Conservation (phyloP, 805 yeast genomes). For the Saturnispora sanitii region DNA sequence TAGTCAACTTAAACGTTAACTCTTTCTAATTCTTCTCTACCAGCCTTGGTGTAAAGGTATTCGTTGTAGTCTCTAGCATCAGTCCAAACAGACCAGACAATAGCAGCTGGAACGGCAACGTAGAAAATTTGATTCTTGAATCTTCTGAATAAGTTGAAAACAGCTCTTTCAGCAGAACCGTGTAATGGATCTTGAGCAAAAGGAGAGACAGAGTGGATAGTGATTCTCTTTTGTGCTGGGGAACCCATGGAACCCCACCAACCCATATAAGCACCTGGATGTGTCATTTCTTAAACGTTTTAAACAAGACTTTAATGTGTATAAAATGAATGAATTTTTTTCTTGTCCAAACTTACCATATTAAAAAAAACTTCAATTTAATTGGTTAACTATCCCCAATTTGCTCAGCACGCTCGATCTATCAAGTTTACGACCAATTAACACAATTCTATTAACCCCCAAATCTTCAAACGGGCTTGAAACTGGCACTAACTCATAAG, state of each 20-base stretch:
- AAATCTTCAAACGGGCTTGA: constrained; percentile 13
- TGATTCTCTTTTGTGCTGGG: constrained; percentile 78
- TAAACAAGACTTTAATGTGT: too few species aligned
- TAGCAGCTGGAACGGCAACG: constrained; percentile 64
- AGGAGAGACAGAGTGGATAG: constrained; percentile 86
- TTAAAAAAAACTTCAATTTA: constrained; percentile 4
- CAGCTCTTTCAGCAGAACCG: constrained; percentile 74
- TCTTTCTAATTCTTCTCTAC: constrained; percentile 86
- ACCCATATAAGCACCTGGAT: constrained; percentile 76
- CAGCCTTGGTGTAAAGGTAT: constrained; percentile 93
- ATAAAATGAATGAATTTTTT: too few species aligned
- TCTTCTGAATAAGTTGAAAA: constrained; percentile 94
- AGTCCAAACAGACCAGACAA: constrained; percentile 83
- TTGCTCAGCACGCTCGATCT: background rate
- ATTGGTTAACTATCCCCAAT: constrained; percentile 15
- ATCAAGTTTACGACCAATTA: constrained; percentile 24
- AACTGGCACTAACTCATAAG: constrained; percentile 64
- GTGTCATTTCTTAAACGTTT: too few species aligned
- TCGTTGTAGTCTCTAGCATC: constrained; percentile 84
- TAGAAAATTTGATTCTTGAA: constrained; percentile 74
- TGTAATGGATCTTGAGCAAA: constrained; percentile 88
- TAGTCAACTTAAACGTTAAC: constrained; percentile 29
- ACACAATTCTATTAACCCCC: constrained; percentile 18
- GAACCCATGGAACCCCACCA: constrained; percentile 95
- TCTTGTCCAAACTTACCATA: too few species aligned